Evolutionary conservation across 2,329 filamentous ascomycete genomes (phyloP).

Genomic region (Fusarium pininemorale): DNA sequence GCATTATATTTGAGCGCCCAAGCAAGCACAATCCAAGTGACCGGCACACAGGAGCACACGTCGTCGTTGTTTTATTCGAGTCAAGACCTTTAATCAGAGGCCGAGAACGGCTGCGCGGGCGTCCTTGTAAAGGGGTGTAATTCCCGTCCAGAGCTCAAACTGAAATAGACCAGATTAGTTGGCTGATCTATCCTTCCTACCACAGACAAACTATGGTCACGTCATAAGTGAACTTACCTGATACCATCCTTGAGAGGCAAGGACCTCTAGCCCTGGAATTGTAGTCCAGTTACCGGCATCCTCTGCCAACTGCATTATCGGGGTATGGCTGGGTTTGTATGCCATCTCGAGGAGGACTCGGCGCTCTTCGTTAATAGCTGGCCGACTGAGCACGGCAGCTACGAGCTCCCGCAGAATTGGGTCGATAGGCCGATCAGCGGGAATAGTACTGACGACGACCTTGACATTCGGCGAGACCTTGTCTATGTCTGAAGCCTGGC

Average conservation of each 20-base stretch:
- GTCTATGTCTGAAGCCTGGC: slow-evolving; percentile 57
- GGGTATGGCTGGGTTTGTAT: slow-evolving; percentile 87
- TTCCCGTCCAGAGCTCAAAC: slow-evolving; percentile 87
- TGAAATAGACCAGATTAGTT: slow-evolving; percentile 46
- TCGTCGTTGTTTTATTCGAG: not conserved
- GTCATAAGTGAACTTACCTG: slow-evolving; percentile 66
- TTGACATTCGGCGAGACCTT: slow-evolving; percentile 59
- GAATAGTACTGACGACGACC: slow-evolving; percentile 90
- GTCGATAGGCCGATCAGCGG: slow-evolving; percentile 87
- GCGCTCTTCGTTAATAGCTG: slow-evolving; percentile 48
- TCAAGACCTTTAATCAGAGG: not conserved
- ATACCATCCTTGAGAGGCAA: slow-evolving; percentile 88
- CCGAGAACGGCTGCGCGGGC: slow-evolving; percentile 70
- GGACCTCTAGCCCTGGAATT: slow-evolving; percentile 86
- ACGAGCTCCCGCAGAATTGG: slow-evolving; percentile 72
- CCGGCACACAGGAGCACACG: not conserved
- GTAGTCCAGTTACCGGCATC: slow-evolving; percentile 78
- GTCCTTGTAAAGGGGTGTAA: slow-evolving; percentile 75
- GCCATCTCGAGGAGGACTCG: slow-evolving; percentile 91
- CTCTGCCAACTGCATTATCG: slow-evolving; percentile 84
- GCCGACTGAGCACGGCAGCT: slow-evolving; percentile 58
- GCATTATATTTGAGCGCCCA: not conserved
- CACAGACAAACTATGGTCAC: not conserved
- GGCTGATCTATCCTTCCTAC: not conserved
- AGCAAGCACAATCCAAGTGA: not conserved